Conservation (phyloP, 371 early-diverging fungal genomes). For the Mucor mucedo region DNA sequence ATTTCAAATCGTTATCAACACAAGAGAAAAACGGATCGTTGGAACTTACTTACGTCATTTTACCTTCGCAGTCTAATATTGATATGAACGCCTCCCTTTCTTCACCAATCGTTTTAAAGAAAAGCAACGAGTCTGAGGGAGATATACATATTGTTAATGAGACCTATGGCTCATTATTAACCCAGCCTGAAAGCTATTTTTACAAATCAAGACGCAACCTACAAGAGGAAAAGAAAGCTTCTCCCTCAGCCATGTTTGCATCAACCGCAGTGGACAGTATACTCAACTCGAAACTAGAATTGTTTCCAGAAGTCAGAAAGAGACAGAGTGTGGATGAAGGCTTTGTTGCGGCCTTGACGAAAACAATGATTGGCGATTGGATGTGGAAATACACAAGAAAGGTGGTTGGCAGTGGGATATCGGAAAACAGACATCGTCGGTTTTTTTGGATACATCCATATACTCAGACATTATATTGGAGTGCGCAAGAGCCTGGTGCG, state of each 20-base stretch:
- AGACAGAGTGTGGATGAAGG: neutral
- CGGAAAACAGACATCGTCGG: slow-evolving; percentile 65
- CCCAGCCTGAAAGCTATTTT: slow-evolving; percentile 13
- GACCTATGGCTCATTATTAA: slow-evolving; percentile 13
- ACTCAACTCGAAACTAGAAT: neutral
- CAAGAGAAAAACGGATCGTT: neutral
- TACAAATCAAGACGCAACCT: neutral
- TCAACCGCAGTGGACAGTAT: neutral
- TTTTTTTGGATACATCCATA: slow-evolving; percentile 83
- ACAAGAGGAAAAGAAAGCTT: neutral
- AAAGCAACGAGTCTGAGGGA: neutral
- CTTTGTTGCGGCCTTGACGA: slow-evolving; percentile 57
- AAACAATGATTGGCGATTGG: slow-evolving; percentile 75
- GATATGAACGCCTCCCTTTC: neutral
- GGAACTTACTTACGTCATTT: neutral
- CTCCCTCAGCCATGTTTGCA: neutral
- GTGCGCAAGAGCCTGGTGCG: slow-evolving; percentile 62
- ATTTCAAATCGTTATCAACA: neutral
- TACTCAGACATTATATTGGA: slow-evolving; percentile 75
- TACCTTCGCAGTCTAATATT: slow-evolving; percentile 5
- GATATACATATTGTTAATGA: neutral
- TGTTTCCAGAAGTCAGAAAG: neutral
- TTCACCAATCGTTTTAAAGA: neutral
- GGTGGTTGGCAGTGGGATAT: slow-evolving; percentile 47
- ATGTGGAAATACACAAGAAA: slow-evolving; percentile 74